Conservation (phyloP, 164 flowering plant species). For the Chloranthus sessilifolius region DNA sequence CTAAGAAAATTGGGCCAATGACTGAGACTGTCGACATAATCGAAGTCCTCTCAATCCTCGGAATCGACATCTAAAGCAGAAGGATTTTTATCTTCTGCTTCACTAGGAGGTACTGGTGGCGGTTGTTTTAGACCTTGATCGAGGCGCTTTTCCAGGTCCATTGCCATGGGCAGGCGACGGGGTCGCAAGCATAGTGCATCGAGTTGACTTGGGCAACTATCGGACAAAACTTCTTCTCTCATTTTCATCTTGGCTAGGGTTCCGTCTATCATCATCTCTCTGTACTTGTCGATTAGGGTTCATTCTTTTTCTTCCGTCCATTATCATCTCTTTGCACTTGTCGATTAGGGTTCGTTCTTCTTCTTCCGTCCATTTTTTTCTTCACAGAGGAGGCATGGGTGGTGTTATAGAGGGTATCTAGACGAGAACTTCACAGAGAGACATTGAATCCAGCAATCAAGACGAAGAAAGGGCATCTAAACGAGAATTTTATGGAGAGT, state of each 20-base stretch:
- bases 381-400: no score
- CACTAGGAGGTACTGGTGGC: constrained; percentile 85
- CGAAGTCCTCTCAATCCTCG: constrained; percentile 44
- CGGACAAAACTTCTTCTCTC: constrained; percentile 78
- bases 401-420: no score
- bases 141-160: constrained; percentile 96
- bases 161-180: constrained; percentile 67
- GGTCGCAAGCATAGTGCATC: constrained; percentile 64
- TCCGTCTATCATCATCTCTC: constrained; percentile 66
- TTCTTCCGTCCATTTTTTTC: no score
- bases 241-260: constrained; percentile 71
- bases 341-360: no score
- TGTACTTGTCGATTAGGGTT: constrained; percentile 76
- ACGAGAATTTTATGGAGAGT: no score
- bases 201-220: constrained; percentile 68
- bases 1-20: constrained; percentile 86
- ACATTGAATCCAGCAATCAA: no score
- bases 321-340: no score
- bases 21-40: constrained; percentile 73
- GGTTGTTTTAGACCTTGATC: constrained; percentile 92
- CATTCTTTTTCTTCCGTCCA: constrained; percentile 95
- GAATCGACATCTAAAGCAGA: constrained; percentile 15
- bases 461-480: no score
- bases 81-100: constrained; percentile 80
- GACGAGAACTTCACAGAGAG: no score